phyloP scores from a whole-genome alignment of 2,329 filamentous ascomycete species.

The Ilyonectria sp. region DNA sequence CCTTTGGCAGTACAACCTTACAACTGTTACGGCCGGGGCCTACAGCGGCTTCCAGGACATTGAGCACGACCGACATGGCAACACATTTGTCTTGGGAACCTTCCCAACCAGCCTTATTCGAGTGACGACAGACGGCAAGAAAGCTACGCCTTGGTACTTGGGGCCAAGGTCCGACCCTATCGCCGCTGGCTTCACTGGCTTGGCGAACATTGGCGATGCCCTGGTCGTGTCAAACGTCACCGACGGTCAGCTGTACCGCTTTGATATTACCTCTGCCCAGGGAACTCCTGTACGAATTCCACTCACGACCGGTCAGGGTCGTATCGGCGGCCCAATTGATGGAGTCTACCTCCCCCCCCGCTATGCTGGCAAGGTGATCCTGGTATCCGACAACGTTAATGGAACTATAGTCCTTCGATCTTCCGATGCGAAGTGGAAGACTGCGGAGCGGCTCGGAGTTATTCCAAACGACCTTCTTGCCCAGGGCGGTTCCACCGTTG shows the following conservation, averaged over 20 bases:
- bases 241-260: slow-evolving; percentile 53
- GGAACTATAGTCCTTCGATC: slow-evolving; percentile 57
- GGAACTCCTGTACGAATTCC: background rate
- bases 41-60: slow-evolving; percentile 59
- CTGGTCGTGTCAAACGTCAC: slow-evolving; percentile 52
- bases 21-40: slow-evolving; percentile 42
- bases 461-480: slow-evolving; percentile 42
- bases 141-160: slow-evolving; percentile 52
- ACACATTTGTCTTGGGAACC: slow-evolving; percentile 56
- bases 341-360: slow-evolving; percentile 52
- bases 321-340: slow-evolving; percentile 36
- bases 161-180: slow-evolving; percentile 47
- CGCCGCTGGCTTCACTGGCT: background rate
- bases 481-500: slow-evolving; percentile 33
- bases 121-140: slow-evolving; percentile 49
- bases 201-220: slow-evolving; percentile 29
- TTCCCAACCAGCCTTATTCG: slow-evolving; percentile 56
- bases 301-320: too few relatives aligned
- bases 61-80: slow-evolving; percentile 53
- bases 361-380: slow-evolving; percentile 53
- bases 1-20: slow-evolving; percentile 55
- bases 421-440: slow-evolving; percentile 52
- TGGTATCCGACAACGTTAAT: slow-evolving; percentile 49
- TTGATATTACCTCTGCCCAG: slow-evolving; percentile 46
- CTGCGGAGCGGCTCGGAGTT: slow-evolving; percentile 54